Evolutionary conservation across 1,284 basidiomycete genomes (phyloP), one percentile per base, ranked within the genome.

Genomic region (Schizophyllum commune): DNA sequence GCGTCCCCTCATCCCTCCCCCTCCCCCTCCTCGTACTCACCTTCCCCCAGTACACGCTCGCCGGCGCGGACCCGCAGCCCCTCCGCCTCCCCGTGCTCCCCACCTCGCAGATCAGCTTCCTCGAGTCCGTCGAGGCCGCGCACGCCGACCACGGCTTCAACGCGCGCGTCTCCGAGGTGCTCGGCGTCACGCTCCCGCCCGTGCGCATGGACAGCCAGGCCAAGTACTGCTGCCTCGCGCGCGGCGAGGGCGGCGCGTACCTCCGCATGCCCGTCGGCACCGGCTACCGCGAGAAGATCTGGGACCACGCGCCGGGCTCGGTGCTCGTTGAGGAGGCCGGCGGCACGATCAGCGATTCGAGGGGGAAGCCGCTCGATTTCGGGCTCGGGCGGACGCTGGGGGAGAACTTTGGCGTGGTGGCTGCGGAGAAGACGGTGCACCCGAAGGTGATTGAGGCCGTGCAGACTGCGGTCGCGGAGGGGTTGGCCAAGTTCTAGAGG

Each of bases 121-220:
- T 98, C 66, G 96, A 98, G 76, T 95, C 92, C 1, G 92, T 96
- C 56, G 97, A 99, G 73, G 87, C 93, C 2, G 91, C 88, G 1
- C 97, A 99, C 72, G 91, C 94, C 2, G 91, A 94, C 22, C 91
- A 96, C 65, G 83, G 82, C 20, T 90, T 94, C 69, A 95, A 92
- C 71, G 84, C 85, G 53, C 81, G 81, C 9, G 90, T 97, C 55
- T 87, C 91, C 0, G 72, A 82, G 58, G 69, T 90, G 3, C 79
- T 98, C 32, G 83, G 83, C 15, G 84, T 96, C 62, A 84, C 84
- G 9, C 77, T 81, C 33, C 70, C 80, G 19, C 83, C 92, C 53
- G 79, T 89, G n/a, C 82, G 94, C 32, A 98, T 99, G 94, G 97
- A 99, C 73, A 94, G 91, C 72, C 96, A 98, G 75, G 95, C 95